Percentiles rank a stretch among this genome's conserved stretches.
Evolutionary conservation across 164 flowering plant species (phyloP).

Genomic region (Malania oleifera): DNA sequence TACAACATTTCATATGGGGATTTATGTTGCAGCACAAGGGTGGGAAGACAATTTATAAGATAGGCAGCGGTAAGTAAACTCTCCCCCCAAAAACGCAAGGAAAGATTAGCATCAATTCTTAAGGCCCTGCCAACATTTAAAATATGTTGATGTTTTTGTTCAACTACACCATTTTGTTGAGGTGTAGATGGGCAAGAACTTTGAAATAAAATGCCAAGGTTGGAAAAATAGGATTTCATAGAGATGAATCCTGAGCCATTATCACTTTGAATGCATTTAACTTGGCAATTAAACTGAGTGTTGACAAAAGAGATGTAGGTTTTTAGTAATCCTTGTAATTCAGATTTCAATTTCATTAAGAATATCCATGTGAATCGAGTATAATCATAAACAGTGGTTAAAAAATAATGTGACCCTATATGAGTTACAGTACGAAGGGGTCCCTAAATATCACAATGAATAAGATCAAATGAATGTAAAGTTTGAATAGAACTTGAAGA

Average conservation of each 20-base stretch:
- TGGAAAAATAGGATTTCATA: not conserved
- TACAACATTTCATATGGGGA: not conserved
- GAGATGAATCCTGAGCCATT: not conserved
- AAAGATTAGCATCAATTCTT: not conserved
- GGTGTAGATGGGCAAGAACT: constrained; percentile 4
- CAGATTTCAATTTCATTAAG: constrained; percentile 1
- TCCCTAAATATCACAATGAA: no score
- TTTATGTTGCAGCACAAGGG: not conserved
- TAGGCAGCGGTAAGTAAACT: not conserved
- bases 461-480: not conserved
- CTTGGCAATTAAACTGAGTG: constrained; percentile 1
- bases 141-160: not conserved
- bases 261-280: no score
- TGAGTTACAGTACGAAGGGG: no score
- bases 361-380: not conserved
- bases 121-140: not conserved
- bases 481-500: not conserved
- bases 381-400: no score
- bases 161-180: not conserved
- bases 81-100: not conserved
- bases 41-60: not conserved
- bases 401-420: no score
- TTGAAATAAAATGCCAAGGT: constrained; percentile 1
- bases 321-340: not conserved
- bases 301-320: not conserved